phyloP scores from a whole-genome alignment of 805 yeast genomes.

The Ascoidea asiatica region DNA sequence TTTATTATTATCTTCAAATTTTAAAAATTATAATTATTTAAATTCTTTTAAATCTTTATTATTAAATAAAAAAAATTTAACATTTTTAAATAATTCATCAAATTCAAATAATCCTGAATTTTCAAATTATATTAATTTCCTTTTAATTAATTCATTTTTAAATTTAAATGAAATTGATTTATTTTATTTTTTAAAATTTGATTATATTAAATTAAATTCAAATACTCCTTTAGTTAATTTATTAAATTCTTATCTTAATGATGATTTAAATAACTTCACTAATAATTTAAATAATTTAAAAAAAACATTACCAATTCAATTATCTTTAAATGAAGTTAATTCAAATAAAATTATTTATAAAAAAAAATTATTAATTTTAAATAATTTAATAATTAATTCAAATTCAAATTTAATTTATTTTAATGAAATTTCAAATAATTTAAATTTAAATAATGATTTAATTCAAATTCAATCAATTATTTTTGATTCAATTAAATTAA shows the following conservation, averaged over 20 bases:
- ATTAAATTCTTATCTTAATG: not conserved
- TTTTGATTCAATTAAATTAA: conserved; percentile 8
- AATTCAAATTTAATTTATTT: not conserved
- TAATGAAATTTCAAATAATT: conserved; percentile 10
- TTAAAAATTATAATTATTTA: not conserved
- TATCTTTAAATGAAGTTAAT: too few relatives aligned
- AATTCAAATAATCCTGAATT: conserved; percentile 4
- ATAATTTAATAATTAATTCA: not conserved
- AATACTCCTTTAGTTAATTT: not conserved
- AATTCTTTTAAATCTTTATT: conserved; percentile 3
- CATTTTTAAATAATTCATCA: not conserved
- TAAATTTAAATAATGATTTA: conserved; percentile 6
- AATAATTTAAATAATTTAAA: too few relatives aligned
- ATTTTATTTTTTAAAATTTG: conserved; percentile 5
- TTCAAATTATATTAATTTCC: not conserved
- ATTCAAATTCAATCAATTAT: conserved; percentile 8
- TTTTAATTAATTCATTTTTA: conserved; percentile 4
- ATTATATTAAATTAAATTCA: not conserved
- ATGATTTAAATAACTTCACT: too few relatives aligned
- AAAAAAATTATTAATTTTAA: too few relatives aligned
- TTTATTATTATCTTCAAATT: conserved; percentile 1
- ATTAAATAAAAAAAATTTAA: conserved; percentile 2
- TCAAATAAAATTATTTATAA: too few relatives aligned
- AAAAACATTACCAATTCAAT: too few relatives aligned
- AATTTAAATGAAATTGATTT: conserved; percentile 9